Evolutionary conservation across 1,284 basidiomycete species (phyloP).

Genomic region (Wallemia ichthyophaga): DNA sequence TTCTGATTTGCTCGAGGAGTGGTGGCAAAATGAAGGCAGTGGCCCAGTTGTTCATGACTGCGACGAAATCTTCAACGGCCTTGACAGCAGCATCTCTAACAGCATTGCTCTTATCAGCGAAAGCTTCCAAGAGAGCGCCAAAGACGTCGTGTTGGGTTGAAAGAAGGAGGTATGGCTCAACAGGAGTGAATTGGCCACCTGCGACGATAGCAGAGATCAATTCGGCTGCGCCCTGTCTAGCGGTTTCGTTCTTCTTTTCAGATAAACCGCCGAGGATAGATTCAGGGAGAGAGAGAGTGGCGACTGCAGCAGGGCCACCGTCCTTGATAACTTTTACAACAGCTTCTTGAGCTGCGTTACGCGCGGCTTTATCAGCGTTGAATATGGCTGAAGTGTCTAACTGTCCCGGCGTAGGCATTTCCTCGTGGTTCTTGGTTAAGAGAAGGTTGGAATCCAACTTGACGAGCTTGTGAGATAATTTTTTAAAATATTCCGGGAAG

Average conservation of each 20-base stretch:
- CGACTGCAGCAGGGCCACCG: background rate
- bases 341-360: slow-evolving; percentile 39
- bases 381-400: slow-evolving; percentile 36
- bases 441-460: background rate
- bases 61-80: slow-evolving; percentile 48
- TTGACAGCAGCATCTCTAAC: slow-evolving; percentile 57
- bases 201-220: slow-evolving; percentile 37
- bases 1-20: slow-evolving; percentile 78
- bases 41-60: slow-evolving; percentile 73
- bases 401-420: background rate
- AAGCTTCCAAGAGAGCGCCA: slow-evolving; percentile 56
- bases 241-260: slow-evolving; percentile 67
- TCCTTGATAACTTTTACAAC: slow-evolving; percentile 28
- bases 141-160: slow-evolving; percentile 36
- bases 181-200: slow-evolving; percentile 45
- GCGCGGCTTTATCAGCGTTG: slow-evolving; percentile 37
- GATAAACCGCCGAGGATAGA: slow-evolving; percentile 23
- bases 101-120: slow-evolving; percentile 71
- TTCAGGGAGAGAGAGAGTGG: slow-evolving; percentile 1
- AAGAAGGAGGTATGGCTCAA: slow-evolving; percentile 69
- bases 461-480: no score
- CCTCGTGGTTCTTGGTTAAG: background rate
- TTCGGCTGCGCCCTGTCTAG: slow-evolving; percentile 52
- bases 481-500: no score
- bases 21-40: slow-evolving; percentile 55